Evolutionary conservation across 2,329 filamentous ascomycete species (phyloP).

Genomic region (Madurella fahalii): DNA sequence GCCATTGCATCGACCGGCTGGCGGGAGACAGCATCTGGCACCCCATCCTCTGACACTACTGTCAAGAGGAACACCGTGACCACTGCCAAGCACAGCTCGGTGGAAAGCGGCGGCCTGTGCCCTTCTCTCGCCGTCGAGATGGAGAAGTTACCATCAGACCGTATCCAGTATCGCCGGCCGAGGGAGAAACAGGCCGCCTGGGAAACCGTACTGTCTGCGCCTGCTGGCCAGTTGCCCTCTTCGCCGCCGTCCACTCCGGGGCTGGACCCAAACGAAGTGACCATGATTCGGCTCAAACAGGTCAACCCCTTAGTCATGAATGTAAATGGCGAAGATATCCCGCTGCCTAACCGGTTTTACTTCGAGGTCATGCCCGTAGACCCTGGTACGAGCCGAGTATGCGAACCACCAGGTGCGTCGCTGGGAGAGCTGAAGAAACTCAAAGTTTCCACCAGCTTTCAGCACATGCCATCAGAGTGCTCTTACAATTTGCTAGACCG

Average conservation of each 20-base stretch:
- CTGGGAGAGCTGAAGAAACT: slow-evolving; percentile 15
- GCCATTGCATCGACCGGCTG: slow-evolving; percentile 23
- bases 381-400: not conserved
- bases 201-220: slow-evolving; percentile 21
- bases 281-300: slow-evolving; percentile 14
- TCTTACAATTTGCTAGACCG: slow-evolving; percentile 5
- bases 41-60: slow-evolving; percentile 1
- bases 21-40: slow-evolving; percentile 17
- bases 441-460: not conserved
- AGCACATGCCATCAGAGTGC: slow-evolving; percentile 7
- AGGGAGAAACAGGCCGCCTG: slow-evolving; percentile 12
- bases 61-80: not conserved
- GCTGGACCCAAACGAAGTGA: slow-evolving; percentile 9
- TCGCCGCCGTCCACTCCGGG: slow-evolving; percentile 2
- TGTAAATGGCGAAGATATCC: slow-evolving; percentile 19
- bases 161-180: slow-evolving; percentile 8
- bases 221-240: slow-evolving; percentile 4
- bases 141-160: slow-evolving; percentile 2
- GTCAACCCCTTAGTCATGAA: slow-evolving; percentile 20
- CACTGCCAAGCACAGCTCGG: slow-evolving; percentile 1
- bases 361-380: slow-evolving; percentile 19
- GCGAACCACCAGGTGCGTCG: not conserved
- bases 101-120: slow-evolving; percentile 1
- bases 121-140: slow-evolving; percentile 1
- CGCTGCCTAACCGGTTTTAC: slow-evolving; percentile 19